Base-by-base conservation (phyloP, 2,329 filamentous ascomycete species). In the Zasmidium angulare region DNA sequence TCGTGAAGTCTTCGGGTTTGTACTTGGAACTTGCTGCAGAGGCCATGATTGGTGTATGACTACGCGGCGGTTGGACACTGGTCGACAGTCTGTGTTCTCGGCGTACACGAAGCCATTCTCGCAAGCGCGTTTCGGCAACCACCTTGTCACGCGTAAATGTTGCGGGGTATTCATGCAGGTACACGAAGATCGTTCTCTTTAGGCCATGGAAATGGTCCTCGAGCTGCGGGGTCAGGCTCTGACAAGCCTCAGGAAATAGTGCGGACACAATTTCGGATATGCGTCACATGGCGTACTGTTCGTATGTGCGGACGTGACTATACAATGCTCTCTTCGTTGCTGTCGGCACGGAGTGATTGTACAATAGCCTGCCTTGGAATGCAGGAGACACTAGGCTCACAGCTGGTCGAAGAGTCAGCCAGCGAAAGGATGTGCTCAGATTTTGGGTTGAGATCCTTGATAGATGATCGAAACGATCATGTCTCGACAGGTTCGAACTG, bases 1-100 rank as follows among this genome's bases (percentile, higher is more conserved):
- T 62, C 26, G 56, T 62, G 48, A 62, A 59, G 43, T 90, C 88
- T 46, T 90, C 90, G 63, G 84, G 79, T 49, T 92, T 50, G 55
- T 61, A 61, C 55, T 58, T 56, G 9, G 36, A 19, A n/a, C n/a
- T n/a, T 2, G 14, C 21, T 11, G 10, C 19, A 19, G 46, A 20
- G 4, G 46, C 3, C 20, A 49, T 49, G 10, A 19, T 49, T 10
- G 6, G 7, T 7, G 36, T 43, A 11, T 29, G 26, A 29, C 26
- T 29, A 29, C 26, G 26, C 6, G 11, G 26, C 11, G 26, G 26
- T 29, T 11, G 11, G 26, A 29, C n/a, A n/a, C n/a, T n/a, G n/a
- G n/a, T n/a, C n/a, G n/a, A n/a, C n/a, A n/a, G n/a, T n/a, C n/a
- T n/a, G n/a, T n/a, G n/a, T n/a, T n/a, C n/a, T n/a, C n/a, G n/a